Evolutionary conservation across 108 stramenopile species (phyloP).

Genomic region (Fragilaria crotonensis): DNA sequence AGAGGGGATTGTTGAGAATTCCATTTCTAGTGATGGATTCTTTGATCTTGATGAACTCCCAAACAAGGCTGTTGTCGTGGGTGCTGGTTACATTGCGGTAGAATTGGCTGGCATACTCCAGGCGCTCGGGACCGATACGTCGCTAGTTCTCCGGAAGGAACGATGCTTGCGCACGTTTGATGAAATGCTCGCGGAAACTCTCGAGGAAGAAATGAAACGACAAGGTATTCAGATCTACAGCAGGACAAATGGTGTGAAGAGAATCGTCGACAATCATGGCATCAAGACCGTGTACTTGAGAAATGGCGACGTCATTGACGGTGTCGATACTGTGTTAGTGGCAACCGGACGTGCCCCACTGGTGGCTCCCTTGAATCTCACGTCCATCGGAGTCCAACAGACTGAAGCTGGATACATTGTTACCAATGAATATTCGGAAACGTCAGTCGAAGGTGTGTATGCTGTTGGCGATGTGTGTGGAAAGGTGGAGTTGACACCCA

Average conservation of each 20-base stretch:
- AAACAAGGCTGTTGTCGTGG: slow-evolving; percentile 72
- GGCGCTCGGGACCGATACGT: slow-evolving; percentile 75
- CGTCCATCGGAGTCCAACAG: slow-evolving; percentile 51
- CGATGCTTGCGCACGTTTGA: slow-evolving; percentile 70
- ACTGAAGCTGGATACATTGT: slow-evolving; percentile 6
- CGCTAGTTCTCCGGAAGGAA: slow-evolving; percentile 56
- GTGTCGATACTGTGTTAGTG: slow-evolving; percentile 70
- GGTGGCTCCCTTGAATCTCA: slow-evolving; percentile 48
- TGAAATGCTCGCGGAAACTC: slow-evolving; percentile 36
- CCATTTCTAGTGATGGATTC: slow-evolving; percentile 83
- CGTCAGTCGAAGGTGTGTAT: slow-evolving; percentile 65
- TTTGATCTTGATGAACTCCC: slow-evolving; percentile 84
- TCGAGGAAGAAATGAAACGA: slow-evolving; percentile 65
- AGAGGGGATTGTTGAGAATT: slow-evolving; percentile 45
- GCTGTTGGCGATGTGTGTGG: slow-evolving; percentile 88
- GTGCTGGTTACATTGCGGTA: slow-evolving; percentile 92
- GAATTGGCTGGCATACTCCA: slow-evolving; percentile 87
- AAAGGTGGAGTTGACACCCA: slow-evolving; percentile 77
- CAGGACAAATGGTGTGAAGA: slow-evolving; percentile 43
- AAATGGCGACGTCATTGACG: slow-evolving; percentile 45
- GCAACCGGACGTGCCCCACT: slow-evolving; percentile 82
- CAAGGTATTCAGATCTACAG: slow-evolving; percentile 54
- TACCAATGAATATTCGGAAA: slow-evolving; percentile 85
- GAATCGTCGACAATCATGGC: slow-evolving; percentile 23
- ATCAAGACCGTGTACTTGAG: slow-evolving; percentile 46